A percentile compares a stretch with the other conserved stretches of the same genome.
Evolutionary conservation across 768 basidiomycete genomes (phyloP).

Genomic region (Dacryopinax primogenitus): DNA sequence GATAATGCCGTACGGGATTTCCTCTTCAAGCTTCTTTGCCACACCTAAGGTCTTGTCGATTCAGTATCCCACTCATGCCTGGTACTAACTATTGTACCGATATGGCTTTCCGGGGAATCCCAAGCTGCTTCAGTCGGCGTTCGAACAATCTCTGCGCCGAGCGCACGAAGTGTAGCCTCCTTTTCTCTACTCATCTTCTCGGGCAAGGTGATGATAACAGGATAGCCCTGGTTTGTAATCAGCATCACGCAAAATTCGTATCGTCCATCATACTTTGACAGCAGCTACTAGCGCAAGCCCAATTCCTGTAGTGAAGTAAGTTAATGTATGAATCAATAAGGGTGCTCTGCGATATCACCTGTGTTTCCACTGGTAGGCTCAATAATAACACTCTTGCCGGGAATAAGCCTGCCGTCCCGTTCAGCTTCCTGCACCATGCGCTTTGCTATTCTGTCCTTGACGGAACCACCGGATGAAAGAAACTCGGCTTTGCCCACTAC

Average conservation of each 20-base stretch:
- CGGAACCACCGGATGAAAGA: slow-evolving; percentile 79
- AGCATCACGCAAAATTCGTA: slow-evolving; percentile 25
- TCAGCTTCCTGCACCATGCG: slow-evolving; percentile 96
- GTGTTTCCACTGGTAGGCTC: slow-evolving; percentile 95
- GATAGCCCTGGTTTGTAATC: slow-evolving; percentile 75
- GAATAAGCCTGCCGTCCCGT: slow-evolving; percentile 66
- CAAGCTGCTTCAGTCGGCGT: slow-evolving; percentile 83
- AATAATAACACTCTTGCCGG: slow-evolving; percentile 81
- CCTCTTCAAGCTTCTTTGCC: slow-evolving; percentile 58
- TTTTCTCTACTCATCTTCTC: slow-evolving; percentile 98
- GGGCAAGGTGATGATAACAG: slow-evolving; percentile 78
- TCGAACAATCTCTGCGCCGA: slow-evolving; percentile 89
- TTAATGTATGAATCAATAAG: not conserved
- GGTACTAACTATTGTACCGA: slow-evolving; percentile 47
- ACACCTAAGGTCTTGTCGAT: slow-evolving; percentile 60
- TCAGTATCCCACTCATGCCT: slow-evolving; percentile 76
- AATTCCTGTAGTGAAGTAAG: slow-evolving; percentile 44
- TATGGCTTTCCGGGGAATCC: slow-evolving; percentile 81
- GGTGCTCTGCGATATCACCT: slow-evolving; percentile 39
- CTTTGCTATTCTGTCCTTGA: slow-evolving; percentile 94
- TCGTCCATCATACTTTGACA: slow-evolving; percentile 53
- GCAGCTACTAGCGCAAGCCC: slow-evolving; percentile 88
- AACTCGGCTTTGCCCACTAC: slow-evolving; percentile 84
- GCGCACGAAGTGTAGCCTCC: slow-evolving; percentile 75
- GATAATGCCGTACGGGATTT: slow-evolving; percentile 76